Base-by-base conservation (phyloP, 1,139 yeast genomes). In the Saccharomyces uvarum region DNA sequence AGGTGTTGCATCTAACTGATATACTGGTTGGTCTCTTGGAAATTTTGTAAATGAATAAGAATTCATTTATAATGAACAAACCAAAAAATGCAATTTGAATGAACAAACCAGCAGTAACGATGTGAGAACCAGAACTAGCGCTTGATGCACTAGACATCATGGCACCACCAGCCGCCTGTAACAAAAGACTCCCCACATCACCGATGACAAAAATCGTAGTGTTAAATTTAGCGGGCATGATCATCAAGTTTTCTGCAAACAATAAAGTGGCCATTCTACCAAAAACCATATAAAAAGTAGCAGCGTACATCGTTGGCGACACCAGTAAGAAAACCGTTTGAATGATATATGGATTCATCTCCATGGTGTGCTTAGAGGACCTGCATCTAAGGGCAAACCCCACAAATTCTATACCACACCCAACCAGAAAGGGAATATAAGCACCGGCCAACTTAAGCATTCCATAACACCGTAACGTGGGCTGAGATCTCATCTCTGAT, bases 161-260 rank as follows among this genome's bases (percentile, higher is more conserved):
- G 6, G 79, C 80, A 48, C 77, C 80, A 14, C 81, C 81, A 16
- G 69, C 70, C 16, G 70, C 74, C 61, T 77, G 81, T 50, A 76
- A 51, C 9, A 75, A 54, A 55, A 77, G 71, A 47, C 77, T 72
- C 14, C 70, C 13, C 19, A 76, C 66, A 65, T 77, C 81, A 38
- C 79, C 79, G 24, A 62, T 32, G n/a, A 77, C 78, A 65, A 77
- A 77, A 24, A 74, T 59, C 24, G 67, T 64, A n/a, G 80, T 75
- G 50, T 72, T 63, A 55, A 63, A 69, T 51, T 64, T 66, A 2
- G 70, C 56, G 2, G 72, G 70, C 51, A 76, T 65, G 4, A 74
- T 56, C 44, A 73, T 70, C 46, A 64, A 56, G 4, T 59, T 53
- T 47, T 68, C 68, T 19, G 73, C 73, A 32, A 63, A 61, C 52